A percentile compares a stretch with the other conserved stretches of the same genome.
Conservation (phyloP, 2,329 filamentous ascomycete genomes). For the Scytalidium lignicola region DNA sequence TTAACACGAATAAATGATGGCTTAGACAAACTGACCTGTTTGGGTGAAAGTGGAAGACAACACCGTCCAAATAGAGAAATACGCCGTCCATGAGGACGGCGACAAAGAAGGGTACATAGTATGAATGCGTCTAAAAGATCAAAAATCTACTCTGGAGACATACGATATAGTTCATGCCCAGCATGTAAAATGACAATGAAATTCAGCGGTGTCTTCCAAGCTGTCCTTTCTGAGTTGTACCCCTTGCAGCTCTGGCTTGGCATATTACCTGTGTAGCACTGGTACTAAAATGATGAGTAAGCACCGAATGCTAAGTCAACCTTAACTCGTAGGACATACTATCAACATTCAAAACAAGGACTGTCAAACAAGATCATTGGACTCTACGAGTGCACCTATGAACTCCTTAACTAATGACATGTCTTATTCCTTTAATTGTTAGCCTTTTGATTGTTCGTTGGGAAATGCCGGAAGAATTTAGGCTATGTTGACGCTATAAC, state of each 20-base stretch:
- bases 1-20: background rate
- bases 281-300: no score
- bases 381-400: no score
- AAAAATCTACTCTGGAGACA: background rate
- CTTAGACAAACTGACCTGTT: slow-evolving; percentile 48
- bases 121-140: background rate
- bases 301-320: no score
- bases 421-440: no score
- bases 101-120: slow-evolving; percentile 22
- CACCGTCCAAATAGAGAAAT: slow-evolving; percentile 53
- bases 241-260: background rate
- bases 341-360: no score
- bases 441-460: no score
- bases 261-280: no score
- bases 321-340: no score
- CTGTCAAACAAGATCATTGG: no score
- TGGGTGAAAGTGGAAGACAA: slow-evolving; percentile 58
- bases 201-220: slow-evolving; percentile 1
- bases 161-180: background rate
- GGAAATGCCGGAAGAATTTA: no score
- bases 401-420: no score
- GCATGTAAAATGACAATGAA: background rate
- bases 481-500: no score
- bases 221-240: slow-evolving; percentile 3
- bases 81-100: slow-evolving; percentile 60